Evolutionary conservation across 306 rosid genomes (phyloP).

Genomic region (Abrus precatorius): DNA sequence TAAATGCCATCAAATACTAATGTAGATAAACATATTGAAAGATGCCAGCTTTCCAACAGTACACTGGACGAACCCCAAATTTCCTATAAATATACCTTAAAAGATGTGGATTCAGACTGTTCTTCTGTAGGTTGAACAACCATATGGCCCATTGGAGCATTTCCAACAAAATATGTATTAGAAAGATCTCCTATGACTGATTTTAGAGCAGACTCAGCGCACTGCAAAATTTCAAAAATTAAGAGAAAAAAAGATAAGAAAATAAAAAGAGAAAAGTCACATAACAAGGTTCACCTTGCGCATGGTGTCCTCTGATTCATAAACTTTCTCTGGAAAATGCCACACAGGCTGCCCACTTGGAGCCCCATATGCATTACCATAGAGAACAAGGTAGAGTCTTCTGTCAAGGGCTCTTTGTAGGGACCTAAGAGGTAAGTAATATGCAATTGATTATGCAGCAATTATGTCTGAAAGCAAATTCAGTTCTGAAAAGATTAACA

Average conservation of each 20-base stretch:
- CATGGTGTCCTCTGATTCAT: slow-evolving; percentile 83
- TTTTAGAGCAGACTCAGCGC: slow-evolving; percentile 87
- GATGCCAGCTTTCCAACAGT: not conserved
- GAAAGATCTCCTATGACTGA: slow-evolving; percentile 86
- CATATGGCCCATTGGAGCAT: slow-evolving; percentile 95
- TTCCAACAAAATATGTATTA: slow-evolving; percentile 90
- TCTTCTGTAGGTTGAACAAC: slow-evolving; percentile 62
- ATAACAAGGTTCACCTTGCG: slow-evolving; percentile 63
- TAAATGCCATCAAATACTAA: slow-evolving; percentile 2
- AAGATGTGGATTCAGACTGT: slow-evolving; percentile 53
- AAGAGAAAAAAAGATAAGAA: slow-evolving; percentile 20
- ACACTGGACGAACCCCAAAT: not conserved
- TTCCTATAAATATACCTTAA: slow-evolving; percentile 63
- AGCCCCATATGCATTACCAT: slow-evolving; percentile 64
- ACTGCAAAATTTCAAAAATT: slow-evolving; percentile 57
- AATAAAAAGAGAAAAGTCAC: slow-evolving; percentile 30
- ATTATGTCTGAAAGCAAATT: slow-evolving; percentile 30
- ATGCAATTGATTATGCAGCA: not conserved
- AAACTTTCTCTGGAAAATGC: slow-evolving; percentile 89
- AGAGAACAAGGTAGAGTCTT: slow-evolving; percentile 85
- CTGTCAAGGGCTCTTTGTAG: slow-evolving; percentile 92
- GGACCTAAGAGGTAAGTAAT: slow-evolving; percentile 64
- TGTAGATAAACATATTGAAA: slow-evolving; percentile 14
- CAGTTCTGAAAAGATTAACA: slow-evolving; percentile 12
- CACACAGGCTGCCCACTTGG: slow-evolving; percentile 72